phyloP scores from a whole-genome alignment of 306 rosid species.

The Quercus wislizeni region DNA sequence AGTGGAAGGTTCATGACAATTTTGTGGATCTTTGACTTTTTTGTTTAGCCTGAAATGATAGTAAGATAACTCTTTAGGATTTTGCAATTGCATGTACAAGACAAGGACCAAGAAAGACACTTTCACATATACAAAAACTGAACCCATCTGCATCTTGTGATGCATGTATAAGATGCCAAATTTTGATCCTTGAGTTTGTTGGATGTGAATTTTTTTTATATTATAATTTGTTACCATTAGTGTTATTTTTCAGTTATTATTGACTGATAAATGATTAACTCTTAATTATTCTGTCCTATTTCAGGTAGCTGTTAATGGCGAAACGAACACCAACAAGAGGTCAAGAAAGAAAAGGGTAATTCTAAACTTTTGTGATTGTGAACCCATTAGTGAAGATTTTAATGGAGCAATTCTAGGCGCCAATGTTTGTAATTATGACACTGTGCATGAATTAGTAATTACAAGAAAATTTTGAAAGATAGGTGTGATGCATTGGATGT shows the following conservation, averaged over 20 bases:
- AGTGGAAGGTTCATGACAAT: neutral
- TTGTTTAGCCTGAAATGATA: neutral
- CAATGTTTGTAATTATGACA: neutral
- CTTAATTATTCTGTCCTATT: neutral
- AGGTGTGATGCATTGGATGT: neutral
- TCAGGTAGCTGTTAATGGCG: conserved; percentile 46
- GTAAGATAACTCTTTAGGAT: neutral
- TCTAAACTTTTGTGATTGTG: neutral
- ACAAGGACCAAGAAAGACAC: neutral
- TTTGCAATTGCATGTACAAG: neutral
- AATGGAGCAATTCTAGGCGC: neutral
- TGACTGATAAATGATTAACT: too few relatives aligned
- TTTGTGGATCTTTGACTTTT: neutral
- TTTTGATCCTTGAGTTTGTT: neutral
- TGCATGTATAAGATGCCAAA: neutral
- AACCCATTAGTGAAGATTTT: neutral
- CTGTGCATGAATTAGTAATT: neutral
- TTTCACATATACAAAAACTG: neutral
- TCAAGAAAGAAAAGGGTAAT: conserved; percentile 68
- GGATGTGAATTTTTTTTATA: neutral
- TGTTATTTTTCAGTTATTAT: too few relatives aligned
- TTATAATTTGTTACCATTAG: too few relatives aligned
- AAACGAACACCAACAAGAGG: conserved; percentile 41
- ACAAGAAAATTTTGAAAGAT: neutral
- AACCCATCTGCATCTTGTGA: too few relatives aligned